Conservation (phyloP, 1,284 basidiomycete species). For the Hortiboletus rubellus region DNA sequence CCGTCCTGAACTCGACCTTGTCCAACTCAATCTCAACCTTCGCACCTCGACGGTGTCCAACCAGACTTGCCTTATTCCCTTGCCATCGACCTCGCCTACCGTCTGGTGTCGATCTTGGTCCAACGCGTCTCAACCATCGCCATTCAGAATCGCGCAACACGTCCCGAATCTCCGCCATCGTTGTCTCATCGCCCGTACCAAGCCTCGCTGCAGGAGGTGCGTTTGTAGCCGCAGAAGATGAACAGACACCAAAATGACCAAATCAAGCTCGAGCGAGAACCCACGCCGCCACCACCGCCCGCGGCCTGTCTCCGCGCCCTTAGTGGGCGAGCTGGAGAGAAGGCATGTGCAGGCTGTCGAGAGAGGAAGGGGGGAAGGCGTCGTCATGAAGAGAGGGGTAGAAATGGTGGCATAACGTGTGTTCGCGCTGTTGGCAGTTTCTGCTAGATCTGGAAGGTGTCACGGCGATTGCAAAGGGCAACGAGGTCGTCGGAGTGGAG, state of each 20-base stretch:
- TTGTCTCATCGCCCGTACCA: conserved; percentile 1
- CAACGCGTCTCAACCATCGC: not conserved
- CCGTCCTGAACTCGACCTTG: not conserved
- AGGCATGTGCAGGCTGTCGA: conserved; percentile 5
- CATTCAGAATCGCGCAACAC: not conserved
- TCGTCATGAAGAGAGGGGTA: not conserved
- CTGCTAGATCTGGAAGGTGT: not conserved
- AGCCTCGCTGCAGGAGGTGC: not conserved
- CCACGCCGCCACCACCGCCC: conserved; percentile 7
- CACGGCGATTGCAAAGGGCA: not conserved
- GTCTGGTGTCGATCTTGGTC: not conserved
- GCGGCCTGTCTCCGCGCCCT: conserved; percentile 17
- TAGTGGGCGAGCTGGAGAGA: conserved; percentile 19
- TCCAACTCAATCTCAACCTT: not conserved
- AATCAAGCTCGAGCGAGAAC: conserved; percentile 1
- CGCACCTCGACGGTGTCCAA: not conserved
- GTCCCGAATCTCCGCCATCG: conserved; percentile 1
- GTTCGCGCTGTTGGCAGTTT: not conserved
- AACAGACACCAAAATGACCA: not conserved
- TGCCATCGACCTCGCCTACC: not conserved
- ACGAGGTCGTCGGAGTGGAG: not conserved
- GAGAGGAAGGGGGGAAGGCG: not conserved
- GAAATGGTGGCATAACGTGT: not conserved
- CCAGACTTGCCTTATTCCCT: not conserved
- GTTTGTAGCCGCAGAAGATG: not conserved